Conservation (phyloP, 192 early-diverging fungal species). For the Endogone sp. region DNA sequence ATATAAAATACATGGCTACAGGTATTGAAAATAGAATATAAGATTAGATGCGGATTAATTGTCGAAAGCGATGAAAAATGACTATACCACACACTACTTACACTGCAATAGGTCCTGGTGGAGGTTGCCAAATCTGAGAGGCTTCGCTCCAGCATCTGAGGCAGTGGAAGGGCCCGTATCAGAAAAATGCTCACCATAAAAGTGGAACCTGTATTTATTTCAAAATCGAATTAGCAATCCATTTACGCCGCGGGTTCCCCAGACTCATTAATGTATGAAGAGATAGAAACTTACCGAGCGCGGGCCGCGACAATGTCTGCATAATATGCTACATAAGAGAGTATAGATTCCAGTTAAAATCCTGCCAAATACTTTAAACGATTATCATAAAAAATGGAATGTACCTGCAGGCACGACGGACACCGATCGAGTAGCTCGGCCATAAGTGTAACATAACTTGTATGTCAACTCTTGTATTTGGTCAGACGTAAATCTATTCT, state of each 20-base stretch:
- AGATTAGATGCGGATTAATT: not conserved
- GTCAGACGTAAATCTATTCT: conserved; percentile 76
- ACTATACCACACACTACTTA: too few relatives aligned
- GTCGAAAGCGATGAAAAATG: not conserved
- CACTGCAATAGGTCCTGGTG: too few relatives aligned
- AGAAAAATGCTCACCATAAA: too few relatives aligned
- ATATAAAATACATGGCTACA: not conserved
- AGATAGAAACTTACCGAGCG: not conserved
- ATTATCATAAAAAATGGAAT: not conserved
- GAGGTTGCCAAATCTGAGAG: too few relatives aligned
- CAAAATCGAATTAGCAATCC: not conserved
- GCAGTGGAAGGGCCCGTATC: too few relatives aligned
- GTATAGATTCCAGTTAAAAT: not conserved
- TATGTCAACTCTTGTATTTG: conserved; percentile 84
- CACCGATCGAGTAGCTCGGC: conserved; percentile 81
- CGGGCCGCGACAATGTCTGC: not conserved
- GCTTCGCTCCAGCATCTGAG: too few relatives aligned
- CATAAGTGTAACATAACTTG: conserved; percentile 86
- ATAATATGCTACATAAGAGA: not conserved
- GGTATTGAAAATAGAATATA: not conserved
- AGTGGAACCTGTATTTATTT: too few relatives aligned
- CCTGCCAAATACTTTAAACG: not conserved
- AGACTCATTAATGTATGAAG: not conserved
- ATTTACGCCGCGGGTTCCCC: too few relatives aligned
- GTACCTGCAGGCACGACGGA: conserved; percentile 43